A percentile compares a stretch with the other conserved stretches of the same genome.
phyloP scores from a whole-genome alignment of 495 filamentous ascomycete genomes.

The Penicillium verhagenii region DNA sequence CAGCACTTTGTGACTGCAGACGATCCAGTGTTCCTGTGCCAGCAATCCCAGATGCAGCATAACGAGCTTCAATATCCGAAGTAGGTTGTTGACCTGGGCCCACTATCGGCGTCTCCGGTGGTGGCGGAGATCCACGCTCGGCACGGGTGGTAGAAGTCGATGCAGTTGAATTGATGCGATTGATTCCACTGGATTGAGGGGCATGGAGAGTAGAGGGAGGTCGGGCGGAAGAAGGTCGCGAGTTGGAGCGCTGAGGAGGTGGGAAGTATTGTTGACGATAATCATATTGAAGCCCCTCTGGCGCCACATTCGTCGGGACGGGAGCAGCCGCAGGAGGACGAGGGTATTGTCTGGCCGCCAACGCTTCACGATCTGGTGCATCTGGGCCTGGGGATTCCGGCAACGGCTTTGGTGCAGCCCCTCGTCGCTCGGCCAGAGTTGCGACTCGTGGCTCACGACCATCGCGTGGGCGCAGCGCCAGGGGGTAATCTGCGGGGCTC shows the following conservation, averaged over 20 bases:
- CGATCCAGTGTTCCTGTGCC: conserved; percentile 77
- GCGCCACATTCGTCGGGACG: conserved; percentile 21
- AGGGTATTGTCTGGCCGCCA: conserved; percentile 51
- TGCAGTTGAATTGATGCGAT: conserved; percentile 80
- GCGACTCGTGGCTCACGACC: conserved; percentile 42
- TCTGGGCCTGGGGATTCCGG: conserved; percentile 70
- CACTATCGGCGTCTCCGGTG: conserved; percentile 89
- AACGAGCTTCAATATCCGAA: conserved; percentile 83
- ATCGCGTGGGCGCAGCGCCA: conserved; percentile 47
- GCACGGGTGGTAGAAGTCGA: conserved; percentile 93
- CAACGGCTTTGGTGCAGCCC: conserved; percentile 67
- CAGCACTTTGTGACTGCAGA: conserved; percentile 79
- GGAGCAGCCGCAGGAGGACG: conserved; percentile 24
- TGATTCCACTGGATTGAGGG: conserved; percentile 55
- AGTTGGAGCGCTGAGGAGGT: conserved; percentile 44
- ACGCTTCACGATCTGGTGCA: conserved; percentile 65
- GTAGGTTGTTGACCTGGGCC: conserved; percentile 66
- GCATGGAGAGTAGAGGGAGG: conserved; percentile 37
- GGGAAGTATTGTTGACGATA: conserved; percentile 70
- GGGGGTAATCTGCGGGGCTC: conserved; percentile 43
- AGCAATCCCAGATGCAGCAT: conserved; percentile 84
- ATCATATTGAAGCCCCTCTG: conserved; percentile 38
- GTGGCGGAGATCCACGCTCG: conserved; percentile 88
- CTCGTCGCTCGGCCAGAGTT: conserved; percentile 69
- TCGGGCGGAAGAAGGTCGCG: conserved; percentile 28